These are phyloP conservation scores for Aspergillus taichungensis DNA, from an alignment of 495 filamentous ascomycete genomes.

Conservation along the genomic window DNA sequence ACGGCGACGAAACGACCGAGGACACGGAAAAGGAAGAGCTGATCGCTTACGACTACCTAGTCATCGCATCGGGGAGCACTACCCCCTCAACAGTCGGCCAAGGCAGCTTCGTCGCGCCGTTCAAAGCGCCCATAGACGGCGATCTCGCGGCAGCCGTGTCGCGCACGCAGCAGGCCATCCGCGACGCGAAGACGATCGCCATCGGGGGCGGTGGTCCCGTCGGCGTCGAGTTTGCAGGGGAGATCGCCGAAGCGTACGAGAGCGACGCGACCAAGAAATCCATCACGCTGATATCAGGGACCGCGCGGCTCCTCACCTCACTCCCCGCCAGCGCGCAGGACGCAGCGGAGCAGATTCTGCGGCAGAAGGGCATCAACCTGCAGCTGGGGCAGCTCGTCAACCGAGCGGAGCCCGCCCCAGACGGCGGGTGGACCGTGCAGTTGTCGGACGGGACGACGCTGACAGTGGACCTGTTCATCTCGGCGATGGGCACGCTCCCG, in stretches of 20 bases:
- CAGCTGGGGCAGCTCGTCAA: conserved; percentile 13
- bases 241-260: conserved; percentile 44
- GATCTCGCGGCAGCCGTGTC: conserved; percentile 32
- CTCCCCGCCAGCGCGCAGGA: conserved; percentile 19
- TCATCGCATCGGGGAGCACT: conserved; percentile 42
- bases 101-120: conserved; percentile 37
- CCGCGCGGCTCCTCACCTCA: conserved; percentile 23
- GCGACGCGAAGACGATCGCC: conserved; percentile 49
- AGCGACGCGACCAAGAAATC: conserved; percentile 28
- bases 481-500: conserved; percentile 50
- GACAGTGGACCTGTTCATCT: conserved; percentile 51
- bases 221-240: conserved; percentile 55
- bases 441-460: conserved; percentile 34
- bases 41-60: conserved; percentile 44
- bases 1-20: conserved; percentile 28
- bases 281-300: conserved; percentile 39
- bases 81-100: conserved; percentile 36
- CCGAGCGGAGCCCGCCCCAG: conserved; percentile 5
- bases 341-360: conserved; percentile 18
- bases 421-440: conserved; percentile 21
- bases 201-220: conserved; percentile 60
- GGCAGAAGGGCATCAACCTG: conserved; percentile 13
- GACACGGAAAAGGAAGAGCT: conserved; percentile 24
- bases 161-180: conserved; percentile 38
- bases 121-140: conserved; percentile 39